Conservation (phyloP, 371 early-diverging fungal species). For the Homolaphlyctis polyrhiza region DNA sequence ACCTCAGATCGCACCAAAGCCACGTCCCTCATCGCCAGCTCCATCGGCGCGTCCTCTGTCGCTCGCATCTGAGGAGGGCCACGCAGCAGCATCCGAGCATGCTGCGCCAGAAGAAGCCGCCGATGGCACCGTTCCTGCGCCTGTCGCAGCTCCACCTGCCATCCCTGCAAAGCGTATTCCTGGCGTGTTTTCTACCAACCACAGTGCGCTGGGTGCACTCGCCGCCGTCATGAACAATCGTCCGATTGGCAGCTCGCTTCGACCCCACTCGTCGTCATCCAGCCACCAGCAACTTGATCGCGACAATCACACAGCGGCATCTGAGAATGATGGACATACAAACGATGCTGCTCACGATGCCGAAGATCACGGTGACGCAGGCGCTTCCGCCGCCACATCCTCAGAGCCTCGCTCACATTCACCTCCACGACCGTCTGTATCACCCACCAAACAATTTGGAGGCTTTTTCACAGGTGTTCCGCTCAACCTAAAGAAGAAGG, state of each 20-base stretch:
- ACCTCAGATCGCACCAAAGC: too few species aligned
- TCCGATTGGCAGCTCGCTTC: too few species aligned
- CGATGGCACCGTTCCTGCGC: background rate
- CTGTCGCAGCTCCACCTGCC: background rate
- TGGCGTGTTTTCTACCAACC: conserved; percentile 30
- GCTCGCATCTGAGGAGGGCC: background rate
- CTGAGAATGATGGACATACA: too few species aligned
- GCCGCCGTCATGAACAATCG: conserved; percentile 32
- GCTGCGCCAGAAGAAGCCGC: background rate
- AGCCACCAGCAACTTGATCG: too few species aligned
- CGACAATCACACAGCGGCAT: too few species aligned
- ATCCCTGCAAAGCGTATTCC: conserved; percentile 24
- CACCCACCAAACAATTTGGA: background rate
- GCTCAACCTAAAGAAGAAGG: conserved; percentile 25
- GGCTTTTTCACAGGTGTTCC: background rate
- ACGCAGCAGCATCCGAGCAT: background rate
- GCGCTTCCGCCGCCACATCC: background rate
- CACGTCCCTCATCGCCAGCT: background rate
- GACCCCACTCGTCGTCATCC: background rate
- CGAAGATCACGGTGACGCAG: background rate
- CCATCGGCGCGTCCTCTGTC: background rate
- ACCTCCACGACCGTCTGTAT: background rate
- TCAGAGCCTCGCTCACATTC: background rate
- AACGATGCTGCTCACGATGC: too few species aligned
- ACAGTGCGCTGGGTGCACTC: conserved; percentile 31